Evolutionary conservation across 1,284 basidiomycete species (phyloP).

Genomic region (Phellinidium pouzarii): DNA sequence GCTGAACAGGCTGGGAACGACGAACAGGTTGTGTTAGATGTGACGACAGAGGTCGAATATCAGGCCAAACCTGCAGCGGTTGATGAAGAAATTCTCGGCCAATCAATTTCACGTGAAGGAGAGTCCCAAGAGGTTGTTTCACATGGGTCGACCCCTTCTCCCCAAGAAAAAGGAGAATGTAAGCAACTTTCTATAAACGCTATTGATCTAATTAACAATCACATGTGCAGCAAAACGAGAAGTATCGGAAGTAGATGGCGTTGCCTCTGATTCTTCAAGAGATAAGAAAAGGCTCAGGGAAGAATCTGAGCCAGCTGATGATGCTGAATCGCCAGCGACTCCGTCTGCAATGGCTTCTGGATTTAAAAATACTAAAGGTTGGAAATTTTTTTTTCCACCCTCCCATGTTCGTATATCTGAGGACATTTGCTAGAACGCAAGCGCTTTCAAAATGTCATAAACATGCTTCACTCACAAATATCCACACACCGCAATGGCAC

Average conservation of each 20-base stretch:
- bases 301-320: constrained; percentile 59
- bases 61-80: constrained; percentile 19
- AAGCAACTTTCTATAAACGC: background rate
- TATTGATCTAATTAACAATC: background rate
- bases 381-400: constrained; percentile 24
- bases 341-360: constrained; percentile 8
- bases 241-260: constrained; percentile 44
- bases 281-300: constrained; percentile 63
- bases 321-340: constrained; percentile 44
- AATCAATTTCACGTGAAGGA: constrained; percentile 3
- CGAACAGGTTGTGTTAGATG: constrained; percentile 6
- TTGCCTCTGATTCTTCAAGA: constrained; percentile 40
- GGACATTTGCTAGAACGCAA: constrained; percentile 48
- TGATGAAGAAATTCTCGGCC: background rate
- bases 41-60: constrained; percentile 15
- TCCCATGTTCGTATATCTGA: constrained; percentile 32
- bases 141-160: constrained; percentile 12
- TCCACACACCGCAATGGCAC: constrained; percentile 80
- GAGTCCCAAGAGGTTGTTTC: constrained; percentile 2
- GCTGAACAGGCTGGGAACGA: background rate
- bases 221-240: constrained; percentile 57
- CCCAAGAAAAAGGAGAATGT: constrained; percentile 10
- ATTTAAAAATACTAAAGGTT: constrained; percentile 14
- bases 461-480: constrained; percentile 75
- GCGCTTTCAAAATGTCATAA: constrained; percentile 74